Percentiles rank a stretch among this genome's conserved stretches.
These are phyloP conservation scores for Venturia pyrina DNA, from an alignment of 2,329 filamentous ascomycete species.

Conservation along the genomic window DNA sequence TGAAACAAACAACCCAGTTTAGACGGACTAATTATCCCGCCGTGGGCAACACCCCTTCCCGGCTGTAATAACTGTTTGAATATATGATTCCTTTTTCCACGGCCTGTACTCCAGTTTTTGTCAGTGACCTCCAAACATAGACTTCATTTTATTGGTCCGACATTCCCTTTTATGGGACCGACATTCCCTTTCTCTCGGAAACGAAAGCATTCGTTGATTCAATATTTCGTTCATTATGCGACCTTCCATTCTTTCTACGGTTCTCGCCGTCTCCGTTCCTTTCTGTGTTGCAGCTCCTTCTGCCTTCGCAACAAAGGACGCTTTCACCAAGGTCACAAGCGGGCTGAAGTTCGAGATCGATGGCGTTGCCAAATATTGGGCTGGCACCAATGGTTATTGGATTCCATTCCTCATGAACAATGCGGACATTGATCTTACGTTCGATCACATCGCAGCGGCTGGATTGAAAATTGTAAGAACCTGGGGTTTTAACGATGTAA, in stretches of 20 bases:
- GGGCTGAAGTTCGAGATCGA: slow-evolving; percentile 31
- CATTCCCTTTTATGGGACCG: background rate
- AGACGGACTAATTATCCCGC: background rate
- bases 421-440: slow-evolving; percentile 43
- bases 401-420: slow-evolving; percentile 43
- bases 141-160: background rate
- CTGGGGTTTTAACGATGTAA: slow-evolving; percentile 56
- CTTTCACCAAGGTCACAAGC: background rate
- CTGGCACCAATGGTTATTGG: slow-evolving; percentile 49
- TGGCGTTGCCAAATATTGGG: slow-evolving; percentile 38
- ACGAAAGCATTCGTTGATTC: background rate
- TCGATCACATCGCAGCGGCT: slow-evolving; percentile 36
- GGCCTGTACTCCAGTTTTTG: background rate
- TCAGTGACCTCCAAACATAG: background rate
- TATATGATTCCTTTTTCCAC: background rate
- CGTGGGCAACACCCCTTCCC: background rate
- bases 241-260: background rate
- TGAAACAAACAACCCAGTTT: background rate
- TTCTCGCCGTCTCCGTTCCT: background rate
- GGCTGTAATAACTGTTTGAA: background rate
- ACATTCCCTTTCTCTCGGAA: background rate
- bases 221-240: background rate
- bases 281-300: background rate
- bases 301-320: background rate
- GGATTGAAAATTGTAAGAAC: slow-evolving; percentile 50